Evolutionary conservation across 2,329 filamentous ascomycete species (phyloP), one percentile per base, ranked within the genome.

Genomic region (Geosmithia flava): DNA sequence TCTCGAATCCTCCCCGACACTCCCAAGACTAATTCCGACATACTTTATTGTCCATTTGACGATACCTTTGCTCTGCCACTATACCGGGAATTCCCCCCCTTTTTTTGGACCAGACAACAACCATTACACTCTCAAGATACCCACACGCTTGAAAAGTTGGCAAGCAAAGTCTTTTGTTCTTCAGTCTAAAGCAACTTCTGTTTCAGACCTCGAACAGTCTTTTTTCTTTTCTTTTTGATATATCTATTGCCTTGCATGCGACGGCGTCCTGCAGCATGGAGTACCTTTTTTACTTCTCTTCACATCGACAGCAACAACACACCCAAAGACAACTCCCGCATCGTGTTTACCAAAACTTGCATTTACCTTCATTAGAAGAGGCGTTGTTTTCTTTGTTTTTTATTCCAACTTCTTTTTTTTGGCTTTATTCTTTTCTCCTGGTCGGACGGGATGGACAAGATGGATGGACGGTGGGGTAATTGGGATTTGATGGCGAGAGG

Each of bases 211-310:
- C 13, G 33, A 11, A 19, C 30, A 47, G n/a, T n/a, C 13, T n/a
- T 44, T 27, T 27, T 8, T 27, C 23, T 44, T n/a, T 43, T 33
- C n/a, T 27, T 44, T 48, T 11, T 5, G 4, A 27, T 27, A 33
- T 33, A 20, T 20, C 41, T 20, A 27, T 20, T 39, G 44, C 47
- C 39, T 45, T 49, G 50, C 50, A 51, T 51, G 47, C 50, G 47
- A 51, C 47, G 47, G 50, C 50, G 48, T 46, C 30, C 41, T 23
- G 45, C 50, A 42, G 47, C 50, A 51, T 51, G 50, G 47, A 47
- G 27, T 27, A 45, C 45, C 41, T 49, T 47, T 40, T 44, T 47
- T 44, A 5, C 33, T 37, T 37, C 29, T 11, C 11, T 37, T 7
- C 33, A 37, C 33, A 37, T 37, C 29, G 7, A 30, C 29, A 30